Evolutionary conservation across 2,329 filamentous ascomycete species (phyloP), one percentile per base, ranked within the genome.

Genomic region (Colletotrichum sansevieriae): DNA sequence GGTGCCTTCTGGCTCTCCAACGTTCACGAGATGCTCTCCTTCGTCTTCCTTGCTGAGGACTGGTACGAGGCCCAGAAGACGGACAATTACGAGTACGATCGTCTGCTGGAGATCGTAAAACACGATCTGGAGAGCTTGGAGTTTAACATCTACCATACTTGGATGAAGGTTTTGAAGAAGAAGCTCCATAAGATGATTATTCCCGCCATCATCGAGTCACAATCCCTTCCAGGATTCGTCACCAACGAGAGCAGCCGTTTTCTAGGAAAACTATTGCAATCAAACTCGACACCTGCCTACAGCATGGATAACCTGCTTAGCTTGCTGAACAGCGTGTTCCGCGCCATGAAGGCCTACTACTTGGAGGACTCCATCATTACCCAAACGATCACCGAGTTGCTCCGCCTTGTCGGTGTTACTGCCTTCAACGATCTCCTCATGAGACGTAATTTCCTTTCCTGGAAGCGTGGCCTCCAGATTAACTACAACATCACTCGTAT

Each of bases 131-230:
- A 99, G 84, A 97, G 93, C 81, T 86, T 99, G 72, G 96, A 99
- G 83, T 99, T 99, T 86, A 99, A 99, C 85, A 99, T 99, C 76
- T 99, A 99, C 82, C 96, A 99, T 83, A 99, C 96, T 29, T 99
- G 96, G 96, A 99, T 99, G 96, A 99, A 99, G 87, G 93, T 98
- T 65, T 84, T 99, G 77, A 99, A 99, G 88, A 98, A 98, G 90
- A 97, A 97, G 84, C 87, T 99, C 72, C 94, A 97, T 76, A 98
- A 98, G 88, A 99, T 99, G 96, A 97, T 99, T 76, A 97, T 99
- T 61, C 96, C 96, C 1, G 96, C 96, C 64, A 99, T 99, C 79
- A 99, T 99, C 76, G 96, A 99, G 81, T 98, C 95, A 55, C 96
- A 99, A 81, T 98, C 96, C 25, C 90, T 99, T 71, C 96, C 96